Percentiles rank a stretch among this genome's conserved stretches.
These are phyloP conservation scores for Termitomyces sp. DNA, from an alignment of 768 basidiomycete species.

Conservation along the genomic window DNA sequence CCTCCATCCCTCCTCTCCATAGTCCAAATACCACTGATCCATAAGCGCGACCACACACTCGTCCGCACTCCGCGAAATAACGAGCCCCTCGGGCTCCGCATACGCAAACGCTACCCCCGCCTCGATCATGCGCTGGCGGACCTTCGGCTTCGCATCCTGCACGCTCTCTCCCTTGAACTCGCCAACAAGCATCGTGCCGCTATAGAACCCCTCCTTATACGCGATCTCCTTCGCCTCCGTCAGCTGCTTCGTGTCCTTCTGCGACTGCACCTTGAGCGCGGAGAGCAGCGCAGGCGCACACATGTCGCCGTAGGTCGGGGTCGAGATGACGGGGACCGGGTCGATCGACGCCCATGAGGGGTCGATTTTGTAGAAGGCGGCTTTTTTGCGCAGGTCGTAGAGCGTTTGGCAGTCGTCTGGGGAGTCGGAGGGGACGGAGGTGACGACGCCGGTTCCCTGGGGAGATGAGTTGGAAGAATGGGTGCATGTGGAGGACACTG, in stretches of 20 bases:
- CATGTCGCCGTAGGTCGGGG: slow-evolving; percentile 91
- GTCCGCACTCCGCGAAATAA: slow-evolving; percentile 75
- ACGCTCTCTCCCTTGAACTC: slow-evolving; percentile 88
- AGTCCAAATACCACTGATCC: slow-evolving; percentile 99
- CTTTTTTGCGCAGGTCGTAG: slow-evolving; percentile 91
- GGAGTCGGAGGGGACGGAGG: slow-evolving; percentile 96
- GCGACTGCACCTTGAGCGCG: slow-evolving; percentile 90
- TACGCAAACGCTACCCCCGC: slow-evolving; percentile 81
- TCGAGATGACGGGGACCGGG: slow-evolving; percentile 83
- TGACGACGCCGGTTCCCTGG: slow-evolving; percentile 95
- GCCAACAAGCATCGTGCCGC: slow-evolving; percentile 86
- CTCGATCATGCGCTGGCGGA: slow-evolving; percentile 79
- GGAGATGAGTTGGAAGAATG: not conserved
- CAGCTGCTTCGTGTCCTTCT: slow-evolving; percentile 90
- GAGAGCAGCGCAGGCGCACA: slow-evolving; percentile 81
- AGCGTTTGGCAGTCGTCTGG: slow-evolving; percentile 94
- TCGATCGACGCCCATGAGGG: slow-evolving; percentile 83
- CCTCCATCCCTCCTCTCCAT: slow-evolving; percentile 91
- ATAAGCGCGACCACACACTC: slow-evolving; percentile 97
- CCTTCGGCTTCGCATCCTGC: slow-evolving; percentile 88
- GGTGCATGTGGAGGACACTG: slow-evolving; percentile 3
- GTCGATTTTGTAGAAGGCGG: slow-evolving; percentile 94
- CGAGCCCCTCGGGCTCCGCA: slow-evolving; percentile 83
- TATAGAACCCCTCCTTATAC: slow-evolving; percentile 98
- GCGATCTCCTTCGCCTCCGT: slow-evolving; percentile 96